Base-by-base conservation (phyloP, 2,329 filamentous ascomycete species). In the Albophoma yamanashiensis region DNA sequence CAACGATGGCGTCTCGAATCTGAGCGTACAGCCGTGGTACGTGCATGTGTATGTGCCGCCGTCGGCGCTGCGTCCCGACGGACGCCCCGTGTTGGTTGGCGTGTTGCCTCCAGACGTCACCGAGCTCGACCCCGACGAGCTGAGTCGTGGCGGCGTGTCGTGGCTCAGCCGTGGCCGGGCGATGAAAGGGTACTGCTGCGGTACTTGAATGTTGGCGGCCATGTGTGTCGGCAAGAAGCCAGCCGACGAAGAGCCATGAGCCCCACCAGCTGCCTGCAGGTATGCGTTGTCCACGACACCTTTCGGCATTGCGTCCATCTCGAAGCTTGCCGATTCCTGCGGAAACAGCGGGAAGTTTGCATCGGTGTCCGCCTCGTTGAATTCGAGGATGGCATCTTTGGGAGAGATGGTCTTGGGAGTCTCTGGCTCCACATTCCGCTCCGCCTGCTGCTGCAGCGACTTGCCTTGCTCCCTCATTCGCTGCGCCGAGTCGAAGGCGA, bases 11-110 rank as follows among this genome's bases (percentile, higher is more conserved):
- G 91, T 91, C 66, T 96, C 91, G 69, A 99, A 99, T 58, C 94
- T 89, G 65, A 89, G 79, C 0, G 87, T 87, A 71, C 94, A 97
- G 14, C 92, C 91, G 68, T 96, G 92, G 68, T 96, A 96, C 0
- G 92, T 97, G 74, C 94, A 99, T 1, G 92, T 96, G 75, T 97
- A 99, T 0, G 92, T 96, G 15, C 93, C 93, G 25, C 87, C 83
- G 65, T 96, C 90, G 0, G 91, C 89, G 20, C 79, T 79, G 2
- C 87, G 86, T 47, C 85, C 80, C 1, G 77, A 72, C 0, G 91
- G 91, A 43, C 81, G 78, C 68, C 79, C 66, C 58, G 77, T 63
- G 42, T 69, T 69, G 6, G 61, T 66, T 11, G 75, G 71, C 12
- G 70, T 75, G 36, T 64, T 67, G n/a, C 67, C 62, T 58, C 68